These are phyloP conservation scores for Phaffia rhodozyma DNA, from an alignment of 1,284 basidiomycete species.

Conservation along the genomic window DNA sequence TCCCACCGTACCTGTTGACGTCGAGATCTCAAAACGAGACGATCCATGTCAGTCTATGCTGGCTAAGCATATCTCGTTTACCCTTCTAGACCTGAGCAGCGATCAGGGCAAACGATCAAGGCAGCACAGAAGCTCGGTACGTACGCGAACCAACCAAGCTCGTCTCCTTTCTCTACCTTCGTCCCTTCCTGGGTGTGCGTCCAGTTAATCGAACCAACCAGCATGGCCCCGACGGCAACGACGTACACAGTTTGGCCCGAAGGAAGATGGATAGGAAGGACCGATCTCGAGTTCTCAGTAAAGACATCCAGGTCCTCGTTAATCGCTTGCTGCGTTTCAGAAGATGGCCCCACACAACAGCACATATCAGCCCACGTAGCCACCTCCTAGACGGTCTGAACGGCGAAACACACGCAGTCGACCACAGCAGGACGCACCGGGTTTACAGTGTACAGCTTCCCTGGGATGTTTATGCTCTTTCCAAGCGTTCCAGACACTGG, in stretches of 20 bases:
- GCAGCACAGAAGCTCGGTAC: constrained; percentile 21
- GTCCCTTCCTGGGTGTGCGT: constrained; percentile 33
- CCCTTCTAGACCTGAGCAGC: too few species aligned
- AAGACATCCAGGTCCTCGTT: not conserved
- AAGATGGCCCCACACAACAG: too few species aligned
- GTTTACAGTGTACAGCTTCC: constrained; percentile 44
- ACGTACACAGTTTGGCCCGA: constrained; percentile 19
- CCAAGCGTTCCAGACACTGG: constrained; percentile 53
- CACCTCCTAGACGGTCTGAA: not conserved
- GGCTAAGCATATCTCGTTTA: too few species aligned
- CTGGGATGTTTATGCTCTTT: constrained; percentile 34
- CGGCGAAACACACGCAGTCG: constrained; percentile 19
- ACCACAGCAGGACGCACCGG: not conserved
- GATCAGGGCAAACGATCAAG: not conserved
- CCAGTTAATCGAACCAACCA: constrained; percentile 42
- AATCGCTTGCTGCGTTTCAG: constrained; percentile 16
- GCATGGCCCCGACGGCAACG: constrained; percentile 39
- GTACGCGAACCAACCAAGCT: constrained; percentile 41
- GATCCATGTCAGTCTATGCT: not conserved
- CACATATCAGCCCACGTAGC: not conserved
- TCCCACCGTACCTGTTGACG: too few species aligned
- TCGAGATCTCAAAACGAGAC: constrained; percentile 33
- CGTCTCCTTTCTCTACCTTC: constrained; percentile 37
- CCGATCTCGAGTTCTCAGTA: constrained; percentile 5
- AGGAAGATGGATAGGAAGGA: not conserved